A percentile compares a stretch with the other conserved stretches of the same genome.
These are phyloP conservation scores for Citeromyces nyonsensis DNA, from an alignment of 805 yeast species.

Conservation along the genomic window DNA sequence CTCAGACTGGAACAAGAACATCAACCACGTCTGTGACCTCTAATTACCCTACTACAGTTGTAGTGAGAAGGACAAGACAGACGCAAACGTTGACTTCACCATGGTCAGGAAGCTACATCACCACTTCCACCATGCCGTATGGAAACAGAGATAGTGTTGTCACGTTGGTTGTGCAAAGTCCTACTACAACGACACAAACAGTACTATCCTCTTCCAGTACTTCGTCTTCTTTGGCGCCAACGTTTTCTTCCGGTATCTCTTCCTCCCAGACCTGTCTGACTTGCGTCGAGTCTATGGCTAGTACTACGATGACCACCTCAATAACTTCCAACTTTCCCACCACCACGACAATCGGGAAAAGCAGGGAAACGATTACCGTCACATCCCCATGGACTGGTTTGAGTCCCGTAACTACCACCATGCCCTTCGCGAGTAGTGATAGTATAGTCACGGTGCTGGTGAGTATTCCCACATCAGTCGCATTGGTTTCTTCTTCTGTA, in stretches of 20 bases:
- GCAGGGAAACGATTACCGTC: too few species aligned
- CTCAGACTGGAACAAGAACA: not conserved
- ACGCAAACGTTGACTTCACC: not conserved
- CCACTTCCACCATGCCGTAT: not conserved
- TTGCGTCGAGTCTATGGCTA: not conserved
- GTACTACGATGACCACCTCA: not conserved
- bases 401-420: too few species aligned
- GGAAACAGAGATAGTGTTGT: not conserved
- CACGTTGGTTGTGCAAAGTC: not conserved
- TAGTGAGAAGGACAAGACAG: not conserved
- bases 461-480: too few species aligned
- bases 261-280: constrained; percentile 1
- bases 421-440: too few species aligned
- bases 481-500: too few species aligned
- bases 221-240: not conserved
- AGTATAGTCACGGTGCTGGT: too few species aligned
- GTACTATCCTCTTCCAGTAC: not conserved
- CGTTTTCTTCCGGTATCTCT: not conserved
- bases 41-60: not conserved
- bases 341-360: too few species aligned
- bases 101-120: not conserved
- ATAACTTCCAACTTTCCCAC: too few species aligned
- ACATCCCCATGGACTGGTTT: too few species aligned
- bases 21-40: not conserved
- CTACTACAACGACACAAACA: too few species aligned